A percentile compares a stretch with the other conserved stretches of the same genome.
Evolutionary conservation across 495 filamentous ascomycete species (phyloP).

Genomic region (Penicillium fimorum): DNA sequence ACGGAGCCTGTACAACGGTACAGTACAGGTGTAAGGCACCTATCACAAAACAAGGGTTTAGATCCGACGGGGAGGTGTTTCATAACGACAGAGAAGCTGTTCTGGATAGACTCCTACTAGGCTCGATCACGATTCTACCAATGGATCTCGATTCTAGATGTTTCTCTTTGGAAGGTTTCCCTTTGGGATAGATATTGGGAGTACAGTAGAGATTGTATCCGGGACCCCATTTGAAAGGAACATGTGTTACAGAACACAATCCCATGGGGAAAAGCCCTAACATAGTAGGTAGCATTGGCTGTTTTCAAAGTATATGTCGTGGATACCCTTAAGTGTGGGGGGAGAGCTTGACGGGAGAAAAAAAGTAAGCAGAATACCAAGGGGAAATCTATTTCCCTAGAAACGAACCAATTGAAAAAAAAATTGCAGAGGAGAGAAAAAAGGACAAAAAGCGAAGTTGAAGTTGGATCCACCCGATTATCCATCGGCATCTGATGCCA

Average conservation of each 20-base stretch:
- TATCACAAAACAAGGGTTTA: background rate
- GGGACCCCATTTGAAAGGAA: too few relatives aligned
- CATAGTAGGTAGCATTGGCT: background rate
- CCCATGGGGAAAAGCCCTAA: background rate
- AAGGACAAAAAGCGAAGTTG: background rate
- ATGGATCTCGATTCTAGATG: background rate
- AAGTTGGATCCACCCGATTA: background rate
- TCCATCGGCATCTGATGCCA: constrained; percentile 8
- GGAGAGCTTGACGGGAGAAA: too few relatives aligned
- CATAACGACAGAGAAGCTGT: constrained; percentile 5
- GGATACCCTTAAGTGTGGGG: too few relatives aligned
- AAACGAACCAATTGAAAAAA: background rate
- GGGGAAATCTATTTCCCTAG: too few relatives aligned
- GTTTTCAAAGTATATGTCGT: too few relatives aligned
- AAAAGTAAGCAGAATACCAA: background rate
- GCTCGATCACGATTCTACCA: constrained; percentile 28
- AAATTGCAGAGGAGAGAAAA: background rate
- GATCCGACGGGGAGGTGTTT: constrained; percentile 3
- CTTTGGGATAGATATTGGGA: too few relatives aligned
- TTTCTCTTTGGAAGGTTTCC: too few relatives aligned
- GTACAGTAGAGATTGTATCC: too few relatives aligned
- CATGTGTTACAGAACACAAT: background rate
- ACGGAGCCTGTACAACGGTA: too few relatives aligned
- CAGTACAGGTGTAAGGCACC: background rate
- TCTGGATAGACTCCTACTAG: constrained; percentile 40